These are phyloP conservation scores for Picea mariana DNA, from an alignment of 83 land plant species.

Conservation along the genomic window DNA sequence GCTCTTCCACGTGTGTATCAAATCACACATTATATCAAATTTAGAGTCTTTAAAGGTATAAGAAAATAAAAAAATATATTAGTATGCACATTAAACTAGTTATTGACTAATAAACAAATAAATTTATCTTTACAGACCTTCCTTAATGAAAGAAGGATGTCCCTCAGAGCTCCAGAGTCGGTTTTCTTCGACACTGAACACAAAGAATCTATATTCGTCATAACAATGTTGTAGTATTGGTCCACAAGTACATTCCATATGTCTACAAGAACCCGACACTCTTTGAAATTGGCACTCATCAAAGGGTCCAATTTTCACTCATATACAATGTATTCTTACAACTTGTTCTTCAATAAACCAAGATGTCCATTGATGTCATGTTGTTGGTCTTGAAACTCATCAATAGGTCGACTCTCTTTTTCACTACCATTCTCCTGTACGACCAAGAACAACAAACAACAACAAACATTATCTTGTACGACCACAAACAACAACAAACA, in stretches of 20 bases:
- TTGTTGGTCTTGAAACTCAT: neutral
- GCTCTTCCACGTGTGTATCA: too few species aligned
- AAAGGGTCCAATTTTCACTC: constrained; percentile 35
- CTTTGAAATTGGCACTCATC: constrained; percentile 41
- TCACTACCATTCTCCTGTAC: neutral
- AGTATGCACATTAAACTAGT: neutral
- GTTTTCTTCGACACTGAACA: constrained; percentile 45
- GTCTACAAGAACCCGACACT: constrained; percentile 80
- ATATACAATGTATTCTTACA: constrained; percentile 28
- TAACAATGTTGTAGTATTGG: constrained; percentile 60
- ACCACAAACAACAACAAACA: too few species aligned
- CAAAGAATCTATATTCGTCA: constrained; percentile 44
- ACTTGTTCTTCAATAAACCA: constrained; percentile 30
- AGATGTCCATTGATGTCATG: constrained; percentile 16
- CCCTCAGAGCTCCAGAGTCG: constrained; percentile 37
- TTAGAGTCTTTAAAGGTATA: too few species aligned
- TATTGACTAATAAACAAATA: neutral
- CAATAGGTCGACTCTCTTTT: neutral
- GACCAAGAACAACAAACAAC: too few species aligned
- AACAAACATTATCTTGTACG: too few species aligned
- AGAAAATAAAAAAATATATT: neutral
- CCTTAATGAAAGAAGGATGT: constrained; percentile 35
- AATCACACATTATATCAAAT: too few species aligned
- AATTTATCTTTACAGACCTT: constrained; percentile 33
- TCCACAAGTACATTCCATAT: constrained; percentile 65